Base-by-base conservation (phyloP, 306 rosid species). In the Adenanthera pavonina region DNA sequence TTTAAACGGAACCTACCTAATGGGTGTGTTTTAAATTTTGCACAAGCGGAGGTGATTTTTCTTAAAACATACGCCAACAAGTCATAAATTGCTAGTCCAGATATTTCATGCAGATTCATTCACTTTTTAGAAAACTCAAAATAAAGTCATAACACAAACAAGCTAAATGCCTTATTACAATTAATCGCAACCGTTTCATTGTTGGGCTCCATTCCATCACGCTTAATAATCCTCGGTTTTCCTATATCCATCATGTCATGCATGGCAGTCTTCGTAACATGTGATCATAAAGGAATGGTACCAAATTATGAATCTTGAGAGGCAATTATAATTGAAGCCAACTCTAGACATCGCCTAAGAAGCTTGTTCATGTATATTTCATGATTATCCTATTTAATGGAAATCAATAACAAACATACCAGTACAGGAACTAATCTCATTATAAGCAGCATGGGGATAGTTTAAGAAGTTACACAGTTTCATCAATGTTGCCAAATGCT, bases 401-500 rank as follows among this genome's bases (percentile, higher is more conserved):
- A 84, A 78, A 81, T 25, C 76, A 84, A 72, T 67, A 67, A 79
- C 78, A 84, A 74, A 79, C 75, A 36, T 19, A 46, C 17, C 62
- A 65, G 69, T 53, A 52, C 34, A 72, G 82, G 40, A 70, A 52
- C 80, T 65, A 82, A 60, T 75, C 68, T 84, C 82, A 79, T 71
- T 78, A 81, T 81, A 78, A 34, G 78, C 53, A 72, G 65, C 12
- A 44, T 25, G 30, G 43, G 75, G 38, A 80, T 73, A 77, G 40
- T 25, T 83, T 51, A 77, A 60, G 16, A 34, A 71, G 85, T 75
- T 43, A 72, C 61, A 87, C 56, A 82, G 61, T 59, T 80, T 74
- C 64, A 54, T 53, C 60, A 66, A 30, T 44, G 30, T 20, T 40
- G 78, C 79, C 73, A 74, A 74, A 57, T 75, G 64, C 78, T 40